phyloP scores from a whole-genome alignment of 306 rosid genomes.

The Datisca glomerata region DNA sequence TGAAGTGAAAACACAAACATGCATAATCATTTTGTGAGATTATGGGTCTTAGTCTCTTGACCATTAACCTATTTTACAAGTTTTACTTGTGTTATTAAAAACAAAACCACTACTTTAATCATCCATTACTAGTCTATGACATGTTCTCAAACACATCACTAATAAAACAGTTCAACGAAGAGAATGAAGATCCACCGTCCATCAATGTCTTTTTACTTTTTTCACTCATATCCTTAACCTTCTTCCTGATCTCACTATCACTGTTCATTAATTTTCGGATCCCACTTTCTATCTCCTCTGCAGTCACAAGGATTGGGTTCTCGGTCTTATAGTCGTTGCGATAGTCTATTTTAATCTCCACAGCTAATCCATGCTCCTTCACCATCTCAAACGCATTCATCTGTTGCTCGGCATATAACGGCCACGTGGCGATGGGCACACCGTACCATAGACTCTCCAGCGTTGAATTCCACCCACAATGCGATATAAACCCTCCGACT shows the following conservation, averaged over 20 bases:
- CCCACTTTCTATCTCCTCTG: conserved; percentile 23
- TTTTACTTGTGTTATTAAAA: too few species aligned
- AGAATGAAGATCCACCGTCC: conserved; percentile 15
- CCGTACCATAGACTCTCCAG: conserved; percentile 16
- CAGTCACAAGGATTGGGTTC: neutral
- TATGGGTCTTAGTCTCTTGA: too few species aligned
- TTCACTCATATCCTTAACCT: conserved; percentile 9
- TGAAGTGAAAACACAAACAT: too few species aligned
- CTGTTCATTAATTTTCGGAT: conserved; percentile 22
- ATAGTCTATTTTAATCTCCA: conserved; percentile 6
- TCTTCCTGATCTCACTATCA: conserved; percentile 17
- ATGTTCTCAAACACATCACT: neutral
- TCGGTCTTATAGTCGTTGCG: neutral
- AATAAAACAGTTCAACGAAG: conserved; percentile 1
- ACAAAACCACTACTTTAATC: too few species aligned
- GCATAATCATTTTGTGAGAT: too few species aligned
- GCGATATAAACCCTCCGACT: conserved; percentile 18
- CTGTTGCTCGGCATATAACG: conserved; percentile 16
- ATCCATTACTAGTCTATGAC: too few species aligned
- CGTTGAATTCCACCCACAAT: conserved; percentile 21
- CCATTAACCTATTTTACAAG: too few species aligned
- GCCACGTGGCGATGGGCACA: conserved; percentile 21
- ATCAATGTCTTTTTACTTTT: conserved; percentile 6
- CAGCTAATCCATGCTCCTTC: conserved; percentile 8
- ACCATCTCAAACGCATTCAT: conserved; percentile 10